A percentile compares a stretch with the other conserved stretches of the same genome.
Conservation (phyloP, 768 basidiomycete species). For the Sarcodon aspratus region DNA sequence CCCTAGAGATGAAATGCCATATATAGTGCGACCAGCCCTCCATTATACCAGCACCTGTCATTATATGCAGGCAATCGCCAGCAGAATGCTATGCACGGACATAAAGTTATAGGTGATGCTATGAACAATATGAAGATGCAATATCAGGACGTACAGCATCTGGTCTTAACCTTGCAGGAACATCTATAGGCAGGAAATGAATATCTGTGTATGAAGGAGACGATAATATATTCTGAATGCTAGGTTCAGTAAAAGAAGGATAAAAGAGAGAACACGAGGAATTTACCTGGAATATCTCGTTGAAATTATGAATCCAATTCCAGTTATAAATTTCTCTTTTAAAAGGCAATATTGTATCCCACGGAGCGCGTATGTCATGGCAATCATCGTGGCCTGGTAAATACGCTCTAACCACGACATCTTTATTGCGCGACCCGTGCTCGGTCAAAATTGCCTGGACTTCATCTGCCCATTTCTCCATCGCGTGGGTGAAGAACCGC, state of each 20-base stretch:
- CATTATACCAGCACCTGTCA: constrained; percentile 33
- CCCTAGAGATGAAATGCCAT: constrained; percentile 33
- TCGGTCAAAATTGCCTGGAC: constrained; percentile 34
- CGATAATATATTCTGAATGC: constrained; percentile 28
- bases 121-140: neutral
- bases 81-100: constrained; percentile 21
- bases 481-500: constrained; percentile 45
- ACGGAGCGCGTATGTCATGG: constrained; percentile 35
- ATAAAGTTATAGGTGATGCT: neutral
- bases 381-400: constrained; percentile 59
- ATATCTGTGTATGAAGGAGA: constrained; percentile 38
- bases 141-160: constrained; percentile 40
- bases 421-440: constrained; percentile 15
- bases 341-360: constrained; percentile 31
- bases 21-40: constrained; percentile 44
- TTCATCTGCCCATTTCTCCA: constrained; percentile 39
- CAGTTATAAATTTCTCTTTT: constrained; percentile 51
- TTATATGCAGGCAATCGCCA: constrained; percentile 36
- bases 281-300: constrained; percentile 45
- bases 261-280: neutral
- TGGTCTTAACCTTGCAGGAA: constrained; percentile 49
- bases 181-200: constrained; percentile 48
- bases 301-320: constrained; percentile 47
- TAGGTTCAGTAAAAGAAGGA: neutral
- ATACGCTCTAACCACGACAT: constrained; percentile 50